Evolutionary conservation across 2,329 filamentous ascomycete genomes (phyloP), one percentile per base, ranked within the genome.

Genomic region (Lasiodiplodia sp.): DNA sequence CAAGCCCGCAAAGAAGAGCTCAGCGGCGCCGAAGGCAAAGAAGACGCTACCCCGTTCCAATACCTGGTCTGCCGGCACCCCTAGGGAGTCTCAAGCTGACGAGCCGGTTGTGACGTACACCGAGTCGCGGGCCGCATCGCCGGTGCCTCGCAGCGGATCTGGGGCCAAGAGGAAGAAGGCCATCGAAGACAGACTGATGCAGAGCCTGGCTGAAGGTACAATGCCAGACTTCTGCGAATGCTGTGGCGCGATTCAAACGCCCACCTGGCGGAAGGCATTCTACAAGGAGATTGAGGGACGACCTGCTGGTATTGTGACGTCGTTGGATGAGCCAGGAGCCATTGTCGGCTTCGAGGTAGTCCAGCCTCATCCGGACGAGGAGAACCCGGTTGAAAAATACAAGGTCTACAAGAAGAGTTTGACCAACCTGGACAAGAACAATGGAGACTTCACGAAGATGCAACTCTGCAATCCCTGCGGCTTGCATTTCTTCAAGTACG

Each of bases 391-490:
- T 1, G 88, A 83, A 7, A 84, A 87, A 56, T 93, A 94, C 78
- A 89, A 93, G 63, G 83, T 95, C 34, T 87, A 93, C 77, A 95
- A 94, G 82, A 96, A 96, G 78, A 87, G 86, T 12, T 78, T 94
- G 7, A 86, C 84, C 1, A 82, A 85, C 3, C 88, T 91, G 60
- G 89, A 92, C 77, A 91, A 89, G 77, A 85, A 86, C 70, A 71
- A 75, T 67, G 72, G 77, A 14, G 76, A 77, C 51, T 97, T 92
- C 85, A 87, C 86, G 55, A 88, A 92, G 73, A 86, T 92, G 68
- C 86, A 92, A 34, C 86, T 98, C 47, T 99, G 96, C 84, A 99
- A 99, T 78, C 94, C 95, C 69, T 99, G 96, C 78, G 96, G 96
- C 21, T 89, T 99, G 52, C 99, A 94, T 93, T 90, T 99, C 73